These are phyloP conservation scores for Lagenidium giganteum DNA, from an alignment of 352 stramenopile species.

Conservation along the genomic window DNA sequence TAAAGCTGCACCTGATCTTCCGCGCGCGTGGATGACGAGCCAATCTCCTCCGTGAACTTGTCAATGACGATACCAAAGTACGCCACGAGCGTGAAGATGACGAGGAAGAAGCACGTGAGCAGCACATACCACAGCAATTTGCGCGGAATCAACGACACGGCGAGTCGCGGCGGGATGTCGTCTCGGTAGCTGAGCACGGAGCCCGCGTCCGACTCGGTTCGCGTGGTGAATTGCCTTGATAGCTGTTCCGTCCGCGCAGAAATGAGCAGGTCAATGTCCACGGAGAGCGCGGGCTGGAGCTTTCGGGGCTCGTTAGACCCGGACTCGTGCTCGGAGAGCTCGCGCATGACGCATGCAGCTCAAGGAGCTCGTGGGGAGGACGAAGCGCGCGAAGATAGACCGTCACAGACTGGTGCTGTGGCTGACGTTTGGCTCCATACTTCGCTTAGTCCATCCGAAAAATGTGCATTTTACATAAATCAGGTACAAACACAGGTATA, in stretches of 20 bases:
- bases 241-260: background rate
- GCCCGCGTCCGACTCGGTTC: too few species aligned
- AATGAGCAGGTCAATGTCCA: background rate
- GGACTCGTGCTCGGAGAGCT: background rate
- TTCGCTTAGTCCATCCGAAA: too few species aligned
- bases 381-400: background rate
- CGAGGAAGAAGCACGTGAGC: background rate
- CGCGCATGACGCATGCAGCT: background rate
- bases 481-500: too few species aligned
- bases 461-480: too few species aligned
- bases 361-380: background rate
- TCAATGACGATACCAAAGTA: constrained; percentile 25
- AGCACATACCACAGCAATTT: background rate
- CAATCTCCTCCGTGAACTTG: constrained; percentile 21
- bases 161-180: background rate
- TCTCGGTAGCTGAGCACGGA: background rate
- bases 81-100: constrained; percentile 7
- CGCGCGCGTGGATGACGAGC: constrained; percentile 23
- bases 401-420: background rate
- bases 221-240: background rate
- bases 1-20: constrained; percentile 27
- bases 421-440: background rate
- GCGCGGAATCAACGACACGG: background rate
- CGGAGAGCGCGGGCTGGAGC: background rate
- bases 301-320: background rate